A percentile compares a stretch with the other conserved stretches of the same genome.
Evolutionary conservation across 108 stramenopile genomes (phyloP).

Genomic region (Ochromonas danica): DNA sequence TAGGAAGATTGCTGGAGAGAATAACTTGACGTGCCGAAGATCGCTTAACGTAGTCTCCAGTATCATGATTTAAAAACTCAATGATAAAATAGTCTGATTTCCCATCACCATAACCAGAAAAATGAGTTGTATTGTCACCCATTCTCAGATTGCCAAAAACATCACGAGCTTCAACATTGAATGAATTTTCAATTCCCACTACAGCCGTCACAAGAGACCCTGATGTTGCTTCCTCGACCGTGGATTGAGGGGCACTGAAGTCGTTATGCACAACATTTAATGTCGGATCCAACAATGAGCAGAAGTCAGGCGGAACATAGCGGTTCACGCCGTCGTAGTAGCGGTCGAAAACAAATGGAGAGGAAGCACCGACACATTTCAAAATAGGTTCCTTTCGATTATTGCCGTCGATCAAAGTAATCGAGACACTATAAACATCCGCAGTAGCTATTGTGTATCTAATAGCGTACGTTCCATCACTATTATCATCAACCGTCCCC

Average conservation of each 20-base stretch:
- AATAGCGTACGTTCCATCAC: conserved; percentile 67
- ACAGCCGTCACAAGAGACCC: conserved; percentile 53
- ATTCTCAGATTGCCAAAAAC: conserved; percentile 69
- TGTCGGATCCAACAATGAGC: conserved; percentile 47
- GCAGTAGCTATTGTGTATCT: conserved; percentile 70
- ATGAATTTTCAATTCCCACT: conserved; percentile 61
- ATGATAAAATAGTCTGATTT: conserved; percentile 67
- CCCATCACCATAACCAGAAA: conserved; percentile 62
- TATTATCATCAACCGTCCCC: conserved; percentile 60
- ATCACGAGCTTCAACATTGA: conserved; percentile 66
- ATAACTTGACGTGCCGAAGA: conserved; percentile 13
- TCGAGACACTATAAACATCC: conserved; percentile 64
- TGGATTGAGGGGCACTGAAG: conserved; percentile 64
- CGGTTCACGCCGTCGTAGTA: conserved; percentile 62
- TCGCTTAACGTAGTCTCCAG: neutral
- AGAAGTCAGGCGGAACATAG: conserved; percentile 61
- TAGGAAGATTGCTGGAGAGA: neutral
- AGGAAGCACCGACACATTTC: neutral
- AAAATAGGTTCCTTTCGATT: neutral
- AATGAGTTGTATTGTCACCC: conserved; percentile 52
- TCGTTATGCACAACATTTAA: conserved; percentile 65
- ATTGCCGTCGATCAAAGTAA: conserved; percentile 46
- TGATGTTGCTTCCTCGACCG: conserved; percentile 42
- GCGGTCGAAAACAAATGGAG: conserved; percentile 42
- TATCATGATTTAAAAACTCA: conserved; percentile 9